phyloP scores from a whole-genome alignment of 306 rosid species.

The Prinsepia uniflora region DNA sequence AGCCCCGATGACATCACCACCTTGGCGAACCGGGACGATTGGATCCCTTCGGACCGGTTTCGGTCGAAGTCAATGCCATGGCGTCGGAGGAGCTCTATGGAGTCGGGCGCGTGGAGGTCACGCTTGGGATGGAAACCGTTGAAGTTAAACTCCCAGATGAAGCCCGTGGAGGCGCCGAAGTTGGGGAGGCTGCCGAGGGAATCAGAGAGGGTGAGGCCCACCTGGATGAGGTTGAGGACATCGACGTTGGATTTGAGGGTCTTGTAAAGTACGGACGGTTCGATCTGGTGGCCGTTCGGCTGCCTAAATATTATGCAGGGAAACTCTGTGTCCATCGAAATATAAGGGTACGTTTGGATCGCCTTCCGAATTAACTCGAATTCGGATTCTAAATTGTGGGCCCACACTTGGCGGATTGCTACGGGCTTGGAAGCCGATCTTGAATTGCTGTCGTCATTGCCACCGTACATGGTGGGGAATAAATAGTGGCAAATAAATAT shows the following conservation, averaged over 20 bases:
- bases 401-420: conserved; percentile 56
- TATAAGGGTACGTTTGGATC: conserved; percentile 34
- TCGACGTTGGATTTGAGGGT: conserved; percentile 67
- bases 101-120: conserved; percentile 47
- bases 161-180: conserved; percentile 32
- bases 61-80: conserved; percentile 61
- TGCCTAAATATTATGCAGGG: conserved; percentile 47
- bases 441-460: neutral
- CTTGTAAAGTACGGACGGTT: conserved; percentile 50
- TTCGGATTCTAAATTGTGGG: conserved; percentile 41
- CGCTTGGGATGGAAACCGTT: conserved; percentile 45
- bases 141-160: conserved; percentile 72
- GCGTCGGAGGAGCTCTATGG: conserved; percentile 50
- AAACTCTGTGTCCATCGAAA: conserved; percentile 74
- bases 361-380: conserved; percentile 30
- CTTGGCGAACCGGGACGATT: conserved; percentile 42
- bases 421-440: conserved; percentile 25
- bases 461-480: no score
- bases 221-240: conserved; percentile 60
- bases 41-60: conserved; percentile 39
- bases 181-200: conserved; percentile 53
- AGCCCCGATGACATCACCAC: conserved; percentile 60
- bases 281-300: conserved; percentile 8
- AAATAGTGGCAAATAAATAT: no score
- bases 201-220: conserved; percentile 70